These are phyloP conservation scores for Microcos paniculata DNA, from an alignment of 345 rosid species.

Conservation along the genomic window DNA sequence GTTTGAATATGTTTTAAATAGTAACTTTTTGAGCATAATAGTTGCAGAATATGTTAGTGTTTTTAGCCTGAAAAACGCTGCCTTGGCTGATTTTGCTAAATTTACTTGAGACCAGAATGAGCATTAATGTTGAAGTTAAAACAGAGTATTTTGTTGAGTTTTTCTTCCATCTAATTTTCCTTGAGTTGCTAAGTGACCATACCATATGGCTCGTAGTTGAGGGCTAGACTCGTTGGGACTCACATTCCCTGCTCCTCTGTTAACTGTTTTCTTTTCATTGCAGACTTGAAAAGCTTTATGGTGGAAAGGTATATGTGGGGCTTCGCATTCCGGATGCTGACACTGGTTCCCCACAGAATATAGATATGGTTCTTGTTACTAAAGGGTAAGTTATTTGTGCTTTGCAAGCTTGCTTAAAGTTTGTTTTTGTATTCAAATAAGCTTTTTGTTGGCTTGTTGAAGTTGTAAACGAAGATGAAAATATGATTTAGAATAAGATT, in stretches of 20 bases:
- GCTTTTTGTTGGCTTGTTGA: background rate
- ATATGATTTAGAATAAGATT: background rate
- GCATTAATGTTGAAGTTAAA: background rate
- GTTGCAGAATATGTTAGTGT: background rate
- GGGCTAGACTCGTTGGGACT: too few species aligned
- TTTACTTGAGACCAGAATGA: background rate
- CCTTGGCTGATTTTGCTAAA: background rate
- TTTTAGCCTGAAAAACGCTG: background rate
- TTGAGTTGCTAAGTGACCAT: background rate
- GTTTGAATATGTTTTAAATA: background rate
- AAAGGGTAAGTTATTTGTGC: slow-evolving; percentile 43
- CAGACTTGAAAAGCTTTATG: slow-evolving; percentile 83
- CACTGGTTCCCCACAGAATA: slow-evolving; percentile 62
- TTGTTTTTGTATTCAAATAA: background rate
- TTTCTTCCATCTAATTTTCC: background rate
- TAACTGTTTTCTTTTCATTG: background rate
- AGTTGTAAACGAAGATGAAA: background rate
- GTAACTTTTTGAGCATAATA: background rate
- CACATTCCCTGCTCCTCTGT: background rate
- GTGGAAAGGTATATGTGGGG: slow-evolving; percentile 81
- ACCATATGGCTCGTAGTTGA: background rate
- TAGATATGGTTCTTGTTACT: slow-evolving; percentile 70
- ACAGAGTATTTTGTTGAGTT: background rate
- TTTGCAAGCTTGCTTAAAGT: background rate
- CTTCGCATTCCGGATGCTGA: slow-evolving; percentile 94